Base-by-base conservation (phyloP, 768 basidiomycete genomes). In the Phylloporus sp. region DNA sequence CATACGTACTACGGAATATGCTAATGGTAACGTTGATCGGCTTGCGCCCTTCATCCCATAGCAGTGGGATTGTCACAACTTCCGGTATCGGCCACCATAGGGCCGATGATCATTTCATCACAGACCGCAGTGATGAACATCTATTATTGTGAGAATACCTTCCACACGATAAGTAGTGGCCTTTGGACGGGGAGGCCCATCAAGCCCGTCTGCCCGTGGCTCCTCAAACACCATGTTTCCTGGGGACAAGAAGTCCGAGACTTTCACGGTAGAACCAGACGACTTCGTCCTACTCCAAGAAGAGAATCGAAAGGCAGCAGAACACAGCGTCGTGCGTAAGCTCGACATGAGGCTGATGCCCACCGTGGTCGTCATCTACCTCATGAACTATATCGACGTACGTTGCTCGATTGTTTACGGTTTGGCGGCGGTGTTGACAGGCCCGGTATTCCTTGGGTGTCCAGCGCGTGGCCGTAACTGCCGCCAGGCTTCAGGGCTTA, bases 401-500 rank as follows among this genome's bases (percentile, higher is more conserved):
- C 18, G 57, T 54, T 4, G 24, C 13, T 9, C 18, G 26, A 24
- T 24, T 27, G n/a, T 23, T 14, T 28, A 24, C 22, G 3, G 24
- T 23, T 28, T 28, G 32, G 31, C 11, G 11, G 6, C 20, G 18
- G 21, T 14, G 5, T 24, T 45, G 14, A 49, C n/a, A 9, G 18
- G 14, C 23, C 33, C 31, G 2, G 24, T 9, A 10, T 29, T 23
- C n/a, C 18, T 20, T 44, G 17, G 41, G 18, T 33, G 26, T 22
- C 14, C 33, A 71, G 70, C 67, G 70, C 21, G 65, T 63, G 0
- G 69, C 68, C 7, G 50, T 74, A 17, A 67, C 67, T 4, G 46
- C 72, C 7, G 71, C 74, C 11, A 56, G 70, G 34, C 49, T 72
- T 28, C 58, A 73, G 21, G 74, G 74, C 8, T 50, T 75, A 21